A percentile compares a stretch with the other conserved stretches of the same genome.
Conservation (phyloP, 2,329 filamentous ascomycete species). For the Westerdykella aurantiaca region DNA sequence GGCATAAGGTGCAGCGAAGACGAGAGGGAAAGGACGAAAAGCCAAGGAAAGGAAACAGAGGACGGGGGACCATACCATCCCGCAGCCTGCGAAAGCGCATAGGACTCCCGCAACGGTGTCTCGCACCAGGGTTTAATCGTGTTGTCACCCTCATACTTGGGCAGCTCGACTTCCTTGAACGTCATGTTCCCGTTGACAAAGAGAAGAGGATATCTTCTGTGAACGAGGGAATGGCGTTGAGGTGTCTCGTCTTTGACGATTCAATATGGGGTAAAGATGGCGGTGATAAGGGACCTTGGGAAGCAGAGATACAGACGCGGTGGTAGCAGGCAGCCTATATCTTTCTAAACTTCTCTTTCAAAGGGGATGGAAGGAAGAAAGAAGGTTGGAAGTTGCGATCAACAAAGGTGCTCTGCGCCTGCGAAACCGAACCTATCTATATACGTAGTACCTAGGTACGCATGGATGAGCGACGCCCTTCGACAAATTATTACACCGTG, state of each 20-base stretch:
- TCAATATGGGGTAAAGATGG: background rate
- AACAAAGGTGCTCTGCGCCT: background rate
- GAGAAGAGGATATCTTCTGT: background rate
- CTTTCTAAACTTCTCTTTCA: no score
- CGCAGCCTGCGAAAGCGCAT: constrained; percentile 60
- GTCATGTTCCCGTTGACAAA: constrained; percentile 16
- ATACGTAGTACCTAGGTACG: background rate
- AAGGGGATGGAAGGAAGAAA: no score
- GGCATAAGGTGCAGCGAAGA: background rate
- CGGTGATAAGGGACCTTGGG: background rate
- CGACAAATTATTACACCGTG: constrained; percentile 8
- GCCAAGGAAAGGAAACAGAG: background rate
- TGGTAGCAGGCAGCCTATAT: background rate
- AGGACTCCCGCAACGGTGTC: constrained; percentile 65
- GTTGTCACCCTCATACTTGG: constrained; percentile 16
- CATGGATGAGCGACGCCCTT: constrained; percentile 5
- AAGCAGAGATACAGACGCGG: background rate
- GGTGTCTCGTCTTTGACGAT: constrained; percentile 4
- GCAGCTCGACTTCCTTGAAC: constrained; percentile 16
- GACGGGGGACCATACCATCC: constrained; percentile 57
- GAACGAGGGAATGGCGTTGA: background rate
- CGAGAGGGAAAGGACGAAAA: background rate
- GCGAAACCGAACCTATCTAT: background rate
- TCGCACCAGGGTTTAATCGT: constrained; percentile 54
- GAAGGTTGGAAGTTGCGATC: background rate